Evolutionary conservation across 1,139 yeast species (phyloP).

Genomic region (Pichia sp.): DNA sequence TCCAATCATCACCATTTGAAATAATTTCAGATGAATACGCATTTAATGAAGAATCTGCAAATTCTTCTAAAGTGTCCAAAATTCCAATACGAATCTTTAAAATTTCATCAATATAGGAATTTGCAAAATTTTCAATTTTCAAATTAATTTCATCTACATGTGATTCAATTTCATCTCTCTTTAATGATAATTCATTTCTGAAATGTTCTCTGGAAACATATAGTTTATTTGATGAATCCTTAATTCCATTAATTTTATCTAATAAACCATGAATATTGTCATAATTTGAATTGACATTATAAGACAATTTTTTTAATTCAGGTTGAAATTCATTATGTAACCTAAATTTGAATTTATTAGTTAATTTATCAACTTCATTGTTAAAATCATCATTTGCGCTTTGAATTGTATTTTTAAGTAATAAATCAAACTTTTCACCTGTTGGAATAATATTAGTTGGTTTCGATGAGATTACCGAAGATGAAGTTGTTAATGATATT

Average conservation of each 20-base stretch:
- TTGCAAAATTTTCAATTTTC: slow-evolving; percentile 32
- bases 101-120: slow-evolving; percentile 36
- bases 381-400: slow-evolving; percentile 40
- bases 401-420: slow-evolving; percentile 39
- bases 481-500: background rate
- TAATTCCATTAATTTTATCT: slow-evolving; percentile 43
- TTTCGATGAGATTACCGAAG: background rate
- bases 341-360: slow-evolving; percentile 31
- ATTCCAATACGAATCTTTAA: slow-evolving; percentile 45
- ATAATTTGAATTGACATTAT: slow-evolving; percentile 39
- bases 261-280: slow-evolving; percentile 42
- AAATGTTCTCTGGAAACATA: slow-evolving; percentile 52
- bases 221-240: slow-evolving; percentile 30
- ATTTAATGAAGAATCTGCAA: slow-evolving; percentile 57
- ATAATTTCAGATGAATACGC: slow-evolving; percentile 40
- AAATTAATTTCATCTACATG: slow-evolving; percentile 35
- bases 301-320: slow-evolving; percentile 38
- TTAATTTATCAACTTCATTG: slow-evolving; percentile 35
- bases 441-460: slow-evolving; percentile 22
- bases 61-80: slow-evolving; percentile 62
- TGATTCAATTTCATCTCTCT: slow-evolving; percentile 33
- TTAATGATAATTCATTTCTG: slow-evolving; percentile 39
- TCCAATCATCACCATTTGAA: slow-evolving; percentile 39
- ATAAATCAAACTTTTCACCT: slow-evolving; percentile 30
- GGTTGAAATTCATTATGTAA: slow-evolving; percentile 37